Conservation (phyloP, 2,329 filamentous ascomycete species). For the Aspergillus chevalieri region DNA sequence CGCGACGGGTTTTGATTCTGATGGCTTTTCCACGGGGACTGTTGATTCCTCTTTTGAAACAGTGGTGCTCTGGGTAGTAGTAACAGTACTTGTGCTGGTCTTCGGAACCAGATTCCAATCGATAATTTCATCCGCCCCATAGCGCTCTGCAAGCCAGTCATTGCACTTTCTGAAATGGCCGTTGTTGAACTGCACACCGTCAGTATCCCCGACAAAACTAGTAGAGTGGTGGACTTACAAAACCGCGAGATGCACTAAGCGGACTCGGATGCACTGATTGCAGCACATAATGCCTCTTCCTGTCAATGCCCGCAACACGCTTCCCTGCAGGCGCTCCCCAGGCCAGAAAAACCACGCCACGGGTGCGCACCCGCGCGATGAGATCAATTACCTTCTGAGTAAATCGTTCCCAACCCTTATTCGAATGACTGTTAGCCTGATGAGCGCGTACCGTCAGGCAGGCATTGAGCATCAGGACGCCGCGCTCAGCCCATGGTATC, state of each 20-base stretch:
- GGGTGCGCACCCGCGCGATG: slow-evolving; percentile 67
- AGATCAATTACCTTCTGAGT: slow-evolving; percentile 88
- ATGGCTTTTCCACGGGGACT: slow-evolving; percentile 6
- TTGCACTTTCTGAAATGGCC: slow-evolving; percentile 46
- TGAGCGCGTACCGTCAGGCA: slow-evolving; percentile 89
- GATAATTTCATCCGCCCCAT: slow-evolving; percentile 73
- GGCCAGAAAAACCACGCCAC: slow-evolving; percentile 87
- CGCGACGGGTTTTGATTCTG: slow-evolving; percentile 1
- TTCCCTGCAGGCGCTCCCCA: slow-evolving; percentile 85
- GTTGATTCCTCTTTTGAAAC: slow-evolving; percentile 20
- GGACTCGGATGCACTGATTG: slow-evolving; percentile 88
- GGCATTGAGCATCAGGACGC: slow-evolving; percentile 89
- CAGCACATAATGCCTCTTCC: slow-evolving; percentile 70
- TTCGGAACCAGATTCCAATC: slow-evolving; percentile 66
- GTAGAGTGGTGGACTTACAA: slow-evolving; percentile 45
- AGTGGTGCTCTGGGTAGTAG: slow-evolving; percentile 8
- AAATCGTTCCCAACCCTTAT: slow-evolving; percentile 86
- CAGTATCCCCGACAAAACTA: not conserved
- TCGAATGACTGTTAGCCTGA: slow-evolving; percentile 77
- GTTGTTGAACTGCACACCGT: slow-evolving; percentile 32
- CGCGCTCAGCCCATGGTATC: slow-evolving; percentile 88
- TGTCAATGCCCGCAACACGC: slow-evolving; percentile 68
- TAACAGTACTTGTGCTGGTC: slow-evolving; percentile 8
- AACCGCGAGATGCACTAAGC: slow-evolving; percentile 76
- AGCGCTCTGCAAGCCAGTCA: slow-evolving; percentile 67